Conservation (phyloP, 2,329 filamentous ascomycete species). For the Leptographium flavum region DNA sequence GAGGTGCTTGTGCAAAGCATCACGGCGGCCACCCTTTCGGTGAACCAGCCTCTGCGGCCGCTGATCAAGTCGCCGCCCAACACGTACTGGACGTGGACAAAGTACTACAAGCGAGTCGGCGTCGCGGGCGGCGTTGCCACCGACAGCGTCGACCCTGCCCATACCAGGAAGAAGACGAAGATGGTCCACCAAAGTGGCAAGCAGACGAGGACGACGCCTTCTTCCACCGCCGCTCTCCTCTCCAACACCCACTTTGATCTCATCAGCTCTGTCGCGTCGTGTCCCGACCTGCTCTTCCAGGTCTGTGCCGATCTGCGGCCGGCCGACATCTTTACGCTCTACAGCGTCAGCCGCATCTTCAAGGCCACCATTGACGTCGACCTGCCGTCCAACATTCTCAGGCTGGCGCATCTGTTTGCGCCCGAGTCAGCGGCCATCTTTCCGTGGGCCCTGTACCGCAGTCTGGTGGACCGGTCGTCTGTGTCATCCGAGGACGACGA, state of each 20-base stretch:
- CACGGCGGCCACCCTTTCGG: background rate
- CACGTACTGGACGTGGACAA: constrained; percentile 9
- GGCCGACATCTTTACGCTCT: constrained; percentile 47
- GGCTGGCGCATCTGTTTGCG: constrained; percentile 37
- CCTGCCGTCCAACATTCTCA: constrained; percentile 42
- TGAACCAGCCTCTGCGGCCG: background rate
- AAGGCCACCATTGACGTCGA: constrained; percentile 45
- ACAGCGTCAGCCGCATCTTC: constrained; percentile 48
- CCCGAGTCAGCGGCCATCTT: constrained; percentile 44
- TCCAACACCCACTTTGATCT: constrained; percentile 20
- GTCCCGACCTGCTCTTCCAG: constrained; percentile 37
- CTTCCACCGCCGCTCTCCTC: background rate
- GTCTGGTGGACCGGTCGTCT: no score
- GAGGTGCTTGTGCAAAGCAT: constrained; percentile 6
- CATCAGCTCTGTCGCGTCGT: constrained; percentile 26
- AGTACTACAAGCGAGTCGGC: constrained; percentile 8
- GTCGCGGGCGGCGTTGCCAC: background rate
- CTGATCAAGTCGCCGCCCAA: background rate
- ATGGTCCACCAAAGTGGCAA: no score
- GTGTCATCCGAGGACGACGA: no score
- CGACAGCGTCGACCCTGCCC: background rate
- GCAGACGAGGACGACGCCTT: background rate
- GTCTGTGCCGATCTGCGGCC: constrained; percentile 39
- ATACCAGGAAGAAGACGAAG: background rate
- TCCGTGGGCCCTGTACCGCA: constrained; percentile 41